Conservation (phyloP, 2,329 filamentous ascomycete species). For the Fusarium sp. region DNA sequence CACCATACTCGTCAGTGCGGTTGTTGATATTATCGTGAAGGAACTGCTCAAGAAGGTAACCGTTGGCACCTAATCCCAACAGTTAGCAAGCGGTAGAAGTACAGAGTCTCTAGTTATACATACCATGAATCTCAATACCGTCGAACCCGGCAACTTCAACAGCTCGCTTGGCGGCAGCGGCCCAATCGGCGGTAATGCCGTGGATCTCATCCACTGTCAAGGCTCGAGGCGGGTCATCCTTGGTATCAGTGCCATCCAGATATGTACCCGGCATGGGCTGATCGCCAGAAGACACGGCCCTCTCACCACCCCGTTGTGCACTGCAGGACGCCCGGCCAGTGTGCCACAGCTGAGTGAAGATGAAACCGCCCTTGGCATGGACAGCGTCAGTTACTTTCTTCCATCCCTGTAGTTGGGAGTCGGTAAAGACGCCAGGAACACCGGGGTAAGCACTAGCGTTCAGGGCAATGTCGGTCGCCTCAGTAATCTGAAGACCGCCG, state of each 20-base stretch:
- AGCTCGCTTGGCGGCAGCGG: conserved; percentile 62
- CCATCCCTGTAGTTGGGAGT: conserved; percentile 43
- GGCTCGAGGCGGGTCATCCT: conserved; percentile 59
- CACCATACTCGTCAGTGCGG: conserved; percentile 31
- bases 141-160: neutral
- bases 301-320: conserved; percentile 34
- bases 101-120: rapidly evolving
- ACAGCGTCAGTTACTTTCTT: conserved; percentile 40
- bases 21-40: conserved; percentile 24
- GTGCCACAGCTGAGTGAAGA: conserved; percentile 70
- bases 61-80: neutral
- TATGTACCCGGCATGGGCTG: conserved; percentile 57
- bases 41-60: neutral
- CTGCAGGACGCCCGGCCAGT: conserved; percentile 61
- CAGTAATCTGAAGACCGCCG: conserved; percentile 44
- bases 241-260: conserved; percentile 44
- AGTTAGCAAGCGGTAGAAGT: neutral
- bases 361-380: conserved; percentile 47
- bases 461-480: conserved; percentile 44
- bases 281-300: conserved; percentile 37
- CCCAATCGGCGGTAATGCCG: conserved; percentile 66
- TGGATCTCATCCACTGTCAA: conserved; percentile 73
- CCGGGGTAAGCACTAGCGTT: conserved; percentile 43
- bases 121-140: neutral
- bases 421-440: conserved; percentile 43